Evolutionary conservation across 345 rosid species (phyloP).

Genomic region (Cardamine occulta): DNA sequence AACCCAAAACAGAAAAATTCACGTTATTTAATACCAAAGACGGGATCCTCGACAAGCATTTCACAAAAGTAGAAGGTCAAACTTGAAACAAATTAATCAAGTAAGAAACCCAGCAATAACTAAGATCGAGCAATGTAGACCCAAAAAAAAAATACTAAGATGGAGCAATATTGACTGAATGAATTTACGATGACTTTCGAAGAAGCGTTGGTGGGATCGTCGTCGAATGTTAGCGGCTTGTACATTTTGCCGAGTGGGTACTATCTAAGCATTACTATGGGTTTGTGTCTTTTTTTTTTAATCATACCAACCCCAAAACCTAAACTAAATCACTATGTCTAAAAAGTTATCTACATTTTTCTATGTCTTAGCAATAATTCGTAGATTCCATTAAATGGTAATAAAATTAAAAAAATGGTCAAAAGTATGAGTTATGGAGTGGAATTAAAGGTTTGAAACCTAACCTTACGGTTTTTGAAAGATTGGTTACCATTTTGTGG

Average conservation of each 20-base stretch:
- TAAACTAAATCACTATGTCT: neutral
- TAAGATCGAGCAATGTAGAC: too few relatives aligned
- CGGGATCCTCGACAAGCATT: too few relatives aligned
- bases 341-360: neutral
- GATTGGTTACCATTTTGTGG: slow-evolving; percentile 42
- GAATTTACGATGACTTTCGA: slow-evolving; percentile 1
- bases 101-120: too few relatives aligned
- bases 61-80: too few relatives aligned
- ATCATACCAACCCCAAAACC: too few relatives aligned
- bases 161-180: too few relatives aligned
- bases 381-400: slow-evolving; percentile 2
- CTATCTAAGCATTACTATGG: neutral
- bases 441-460: slow-evolving; percentile 26
- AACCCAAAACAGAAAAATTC: too few relatives aligned
- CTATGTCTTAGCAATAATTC: neutral
- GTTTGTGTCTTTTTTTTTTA: neutral
- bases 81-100: too few relatives aligned
- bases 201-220: slow-evolving; percentile 1
- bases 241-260: slow-evolving; percentile 32
- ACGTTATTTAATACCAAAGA: too few relatives aligned
- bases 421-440: slow-evolving; percentile 33
- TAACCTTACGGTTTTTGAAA: slow-evolving; percentile 39
- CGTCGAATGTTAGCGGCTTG: slow-evolving; percentile 17
- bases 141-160: too few relatives aligned
- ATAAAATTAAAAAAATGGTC: neutral